phyloP scores from a whole-genome alignment of 2,329 filamentous ascomycete species.

The Xenoacremonium recifei region DNA sequence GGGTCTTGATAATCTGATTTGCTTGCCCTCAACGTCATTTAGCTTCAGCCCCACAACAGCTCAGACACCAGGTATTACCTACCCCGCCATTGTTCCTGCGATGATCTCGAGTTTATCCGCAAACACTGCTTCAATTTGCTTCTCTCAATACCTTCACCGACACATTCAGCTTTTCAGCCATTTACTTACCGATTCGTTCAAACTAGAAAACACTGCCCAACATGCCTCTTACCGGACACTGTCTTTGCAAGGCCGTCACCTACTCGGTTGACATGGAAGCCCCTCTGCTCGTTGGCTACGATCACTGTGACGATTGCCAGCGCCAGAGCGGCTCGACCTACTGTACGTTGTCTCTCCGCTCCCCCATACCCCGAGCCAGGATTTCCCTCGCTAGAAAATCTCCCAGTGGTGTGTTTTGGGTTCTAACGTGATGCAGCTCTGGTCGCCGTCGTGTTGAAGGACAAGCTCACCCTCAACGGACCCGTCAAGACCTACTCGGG shows the following conservation, averaged over 20 bases:
- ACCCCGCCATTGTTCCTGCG: slow-evolving; percentile 26
- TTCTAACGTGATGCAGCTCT: slow-evolving; percentile 51
- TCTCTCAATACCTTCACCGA: neutral
- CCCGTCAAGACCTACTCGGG: slow-evolving; percentile 64
- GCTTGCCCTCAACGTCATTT: slow-evolving; percentile 31
- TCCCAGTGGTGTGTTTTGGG: too few relatives aligned
- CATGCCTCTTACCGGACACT: slow-evolving; percentile 69
- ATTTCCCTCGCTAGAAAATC: too few relatives aligned
- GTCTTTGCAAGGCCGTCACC: slow-evolving; percentile 69
- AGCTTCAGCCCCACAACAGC: slow-evolving; percentile 24
- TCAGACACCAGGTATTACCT: slow-evolving; percentile 4
- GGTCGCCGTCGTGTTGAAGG: slow-evolving; percentile 64
- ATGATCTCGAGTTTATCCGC: slow-evolving; percentile 15
- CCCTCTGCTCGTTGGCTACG: slow-evolving; percentile 59
- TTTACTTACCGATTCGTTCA: too few relatives aligned
- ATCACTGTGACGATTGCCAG: slow-evolving; percentile 73
- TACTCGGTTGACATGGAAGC: slow-evolving; percentile 58
- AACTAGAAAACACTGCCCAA: slow-evolving; percentile 32
- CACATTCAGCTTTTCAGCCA: slow-evolving; percentile 5
- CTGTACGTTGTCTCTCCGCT: slow-evolving; percentile 43
- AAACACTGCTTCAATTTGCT: neutral
- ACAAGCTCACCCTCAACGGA: slow-evolving; percentile 61
- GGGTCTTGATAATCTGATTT: too few relatives aligned
- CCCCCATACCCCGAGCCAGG: too few relatives aligned
- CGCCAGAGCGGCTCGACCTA: slow-evolving; percentile 68